phyloP scores from a whole-genome alignment of 139 green algal species.

The Parachlorella kessleri region DNA sequence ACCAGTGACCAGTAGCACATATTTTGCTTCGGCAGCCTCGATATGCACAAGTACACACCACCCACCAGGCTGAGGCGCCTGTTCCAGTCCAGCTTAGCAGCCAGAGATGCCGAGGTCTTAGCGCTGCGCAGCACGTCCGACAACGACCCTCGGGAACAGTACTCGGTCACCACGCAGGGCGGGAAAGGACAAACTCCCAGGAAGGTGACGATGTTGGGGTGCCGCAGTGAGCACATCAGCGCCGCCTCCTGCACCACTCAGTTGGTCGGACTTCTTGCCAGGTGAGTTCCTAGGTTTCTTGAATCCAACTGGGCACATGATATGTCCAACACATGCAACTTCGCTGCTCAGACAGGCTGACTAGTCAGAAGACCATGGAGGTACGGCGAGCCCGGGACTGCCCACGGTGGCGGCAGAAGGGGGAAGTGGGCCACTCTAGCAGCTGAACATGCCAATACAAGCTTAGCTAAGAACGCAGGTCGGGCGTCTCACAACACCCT shows the following conservation, averaged over 20 bases:
- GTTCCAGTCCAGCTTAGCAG: slow-evolving; percentile 33
- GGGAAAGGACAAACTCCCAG: slow-evolving; percentile 54
- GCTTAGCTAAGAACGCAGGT: too few relatives aligned
- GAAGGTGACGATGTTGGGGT: slow-evolving; percentile 65
- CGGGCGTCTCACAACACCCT: too few relatives aligned
- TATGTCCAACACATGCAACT: not conserved
- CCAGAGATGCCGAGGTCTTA: not conserved
- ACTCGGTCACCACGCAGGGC: slow-evolving; percentile 35
- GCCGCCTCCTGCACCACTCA: slow-evolving; percentile 45
- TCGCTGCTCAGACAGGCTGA: not conserved
- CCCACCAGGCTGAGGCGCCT: slow-evolving; percentile 4
- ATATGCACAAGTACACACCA: too few relatives aligned
- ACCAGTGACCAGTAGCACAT: too few relatives aligned
- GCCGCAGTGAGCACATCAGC: slow-evolving; percentile 55
- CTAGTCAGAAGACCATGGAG: not conserved
- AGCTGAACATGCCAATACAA: too few relatives aligned
- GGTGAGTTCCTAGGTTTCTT: too few relatives aligned
- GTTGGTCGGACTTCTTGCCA: too few relatives aligned
- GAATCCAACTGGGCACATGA: too few relatives aligned
- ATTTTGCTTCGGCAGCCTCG: too few relatives aligned
- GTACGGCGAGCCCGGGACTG: not conserved
- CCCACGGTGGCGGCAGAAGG: not conserved
- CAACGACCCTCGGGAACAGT: slow-evolving; percentile 47
- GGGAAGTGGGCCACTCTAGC: not conserved
- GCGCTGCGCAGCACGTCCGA: slow-evolving; percentile 51